These are phyloP conservation scores for Pyrenochaeta sp. DNA, from an alignment of 2,329 filamentous ascomycete genomes.

Conservation along the genomic window DNA sequence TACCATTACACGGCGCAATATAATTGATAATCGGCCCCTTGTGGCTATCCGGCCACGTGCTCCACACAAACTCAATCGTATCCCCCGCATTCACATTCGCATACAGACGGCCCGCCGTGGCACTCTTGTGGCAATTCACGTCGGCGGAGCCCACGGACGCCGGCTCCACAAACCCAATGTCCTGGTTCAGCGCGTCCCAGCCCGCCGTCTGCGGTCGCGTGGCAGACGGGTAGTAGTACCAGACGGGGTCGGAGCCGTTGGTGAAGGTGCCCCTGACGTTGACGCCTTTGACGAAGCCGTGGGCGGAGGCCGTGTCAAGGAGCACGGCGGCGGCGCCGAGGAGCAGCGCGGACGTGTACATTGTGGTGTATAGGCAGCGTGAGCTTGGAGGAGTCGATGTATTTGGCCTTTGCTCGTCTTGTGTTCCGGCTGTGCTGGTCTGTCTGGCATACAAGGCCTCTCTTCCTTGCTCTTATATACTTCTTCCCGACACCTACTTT, in stretches of 20 bases:
- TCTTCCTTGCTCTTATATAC: not conserved
- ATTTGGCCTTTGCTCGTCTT: too few species aligned
- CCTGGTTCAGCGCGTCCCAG: slow-evolving; percentile 47
- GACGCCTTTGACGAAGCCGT: slow-evolving; percentile 41
- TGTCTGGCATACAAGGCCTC: not conserved
- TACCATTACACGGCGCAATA: slow-evolving; percentile 46
- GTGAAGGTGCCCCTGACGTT: slow-evolving; percentile 31
- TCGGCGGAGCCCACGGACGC: slow-evolving; percentile 31
- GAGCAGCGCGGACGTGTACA: slow-evolving; percentile 26
- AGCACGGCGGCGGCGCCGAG: slow-evolving; percentile 26
- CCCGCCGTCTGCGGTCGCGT: slow-evolving; percentile 39
- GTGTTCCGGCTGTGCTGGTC: not conserved
- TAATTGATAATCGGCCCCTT: slow-evolving; percentile 51
- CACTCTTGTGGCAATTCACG: slow-evolving; percentile 51
- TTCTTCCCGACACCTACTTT: too few species aligned
- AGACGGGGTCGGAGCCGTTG: slow-evolving; percentile 40
- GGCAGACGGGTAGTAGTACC: slow-evolving; percentile 38
- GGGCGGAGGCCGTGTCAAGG: slow-evolving; percentile 32
- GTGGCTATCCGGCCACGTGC: slow-evolving; percentile 45
- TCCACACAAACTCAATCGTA: slow-evolving; percentile 45
- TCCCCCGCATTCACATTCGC: slow-evolving; percentile 45
- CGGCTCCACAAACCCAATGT: slow-evolving; percentile 48
- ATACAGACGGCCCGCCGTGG: slow-evolving; percentile 42
- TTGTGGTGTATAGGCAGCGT: slow-evolving; percentile 8
- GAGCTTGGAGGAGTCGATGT: slow-evolving; percentile 1